These are phyloP conservation scores for Capsicum pubescens DNA, from an alignment of 257 asterid species.

Conservation along the genomic window DNA sequence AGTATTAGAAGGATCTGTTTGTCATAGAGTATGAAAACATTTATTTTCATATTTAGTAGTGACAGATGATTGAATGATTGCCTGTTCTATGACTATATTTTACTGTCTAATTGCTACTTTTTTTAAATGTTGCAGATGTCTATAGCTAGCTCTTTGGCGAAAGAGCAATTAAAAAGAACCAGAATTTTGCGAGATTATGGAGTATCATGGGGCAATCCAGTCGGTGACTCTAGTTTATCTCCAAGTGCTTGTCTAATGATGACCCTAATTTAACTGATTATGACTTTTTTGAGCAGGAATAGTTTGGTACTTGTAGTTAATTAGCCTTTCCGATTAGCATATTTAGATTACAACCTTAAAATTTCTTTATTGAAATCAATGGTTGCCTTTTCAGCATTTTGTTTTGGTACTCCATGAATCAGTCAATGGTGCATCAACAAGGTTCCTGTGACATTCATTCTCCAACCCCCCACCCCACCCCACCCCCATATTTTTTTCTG, in stretches of 20 bases:
- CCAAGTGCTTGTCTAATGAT: neutral
- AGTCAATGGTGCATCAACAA: neutral
- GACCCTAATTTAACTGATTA: slow-evolving; percentile 18
- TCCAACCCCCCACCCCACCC: too few relatives aligned
- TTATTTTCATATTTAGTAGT: neutral
- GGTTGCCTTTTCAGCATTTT: neutral
- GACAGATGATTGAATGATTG: neutral
- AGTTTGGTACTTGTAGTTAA: slow-evolving; percentile 18
- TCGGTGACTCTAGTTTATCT: neutral
- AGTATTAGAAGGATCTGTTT: neutral
- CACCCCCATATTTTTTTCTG: too few relatives aligned
- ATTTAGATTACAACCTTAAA: neutral
- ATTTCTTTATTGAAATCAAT: neutral
- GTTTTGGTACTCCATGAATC: neutral
- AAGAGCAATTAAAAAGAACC: slow-evolving; percentile 5
- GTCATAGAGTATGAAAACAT: neutral
- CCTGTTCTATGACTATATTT: neutral
- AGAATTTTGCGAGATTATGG: slow-evolving; percentile 9
- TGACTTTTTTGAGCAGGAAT: slow-evolving; percentile 1
- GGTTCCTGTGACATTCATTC: neutral
- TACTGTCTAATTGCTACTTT: neutral
- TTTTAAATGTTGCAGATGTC: slow-evolving; percentile 5
- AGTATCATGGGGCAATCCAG: slow-evolving; percentile 9
- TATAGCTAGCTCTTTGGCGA: slow-evolving; percentile 19
- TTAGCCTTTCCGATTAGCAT: neutral